Percentiles rank a stretch among this genome's conserved stretches.
Evolutionary conservation across 1,139 yeast species (phyloP).

Genomic region (Blastobotrys ciferrii): DNA sequence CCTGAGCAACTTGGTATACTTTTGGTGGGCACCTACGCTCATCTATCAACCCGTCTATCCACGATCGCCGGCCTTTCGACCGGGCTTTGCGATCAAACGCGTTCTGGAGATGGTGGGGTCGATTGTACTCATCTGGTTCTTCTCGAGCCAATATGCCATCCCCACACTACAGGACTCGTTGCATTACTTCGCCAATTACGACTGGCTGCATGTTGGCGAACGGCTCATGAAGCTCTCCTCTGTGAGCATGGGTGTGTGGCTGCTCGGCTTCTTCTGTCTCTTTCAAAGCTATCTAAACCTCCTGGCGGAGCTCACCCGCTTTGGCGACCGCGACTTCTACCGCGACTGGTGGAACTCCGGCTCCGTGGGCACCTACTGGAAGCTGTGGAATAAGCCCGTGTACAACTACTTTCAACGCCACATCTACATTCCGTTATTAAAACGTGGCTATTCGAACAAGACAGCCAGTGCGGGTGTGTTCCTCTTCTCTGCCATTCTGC

Average conservation of each 20-base stretch:
- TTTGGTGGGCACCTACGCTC: conserved; percentile 47
- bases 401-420: conserved; percentile 63
- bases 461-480: conserved; percentile 39
- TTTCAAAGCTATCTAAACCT: conserved; percentile 51
- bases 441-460: conserved; percentile 34
- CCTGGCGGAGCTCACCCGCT: conserved; percentile 58
- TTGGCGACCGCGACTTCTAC: conserved; percentile 68
- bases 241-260: conserved; percentile 44
- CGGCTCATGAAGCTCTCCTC: conserved; percentile 41
- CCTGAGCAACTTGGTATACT: conserved; percentile 37
- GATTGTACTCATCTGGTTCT: conserved; percentile 37
- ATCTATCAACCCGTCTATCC: conserved; percentile 49
- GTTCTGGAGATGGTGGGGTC: conserved; percentile 38
- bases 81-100: conserved; percentile 37
- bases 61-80: conserved; percentile 34
- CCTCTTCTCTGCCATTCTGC: conserved; percentile 44
- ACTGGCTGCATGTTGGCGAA: conserved; percentile 36
- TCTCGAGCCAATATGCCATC: conserved; percentile 43
- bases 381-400: conserved; percentile 67
- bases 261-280: conserved; percentile 41
- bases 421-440: conserved; percentile 47
- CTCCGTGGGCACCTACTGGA: conserved; percentile 63
- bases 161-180: conserved; percentile 43
- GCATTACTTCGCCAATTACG: conserved; percentile 28
- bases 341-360: conserved; percentile 78